A percentile compares a stretch with the other conserved stretches of the same genome.
Conservation (phyloP, 148 eudicot genomes). For the Selenicereus undatus region DNA sequence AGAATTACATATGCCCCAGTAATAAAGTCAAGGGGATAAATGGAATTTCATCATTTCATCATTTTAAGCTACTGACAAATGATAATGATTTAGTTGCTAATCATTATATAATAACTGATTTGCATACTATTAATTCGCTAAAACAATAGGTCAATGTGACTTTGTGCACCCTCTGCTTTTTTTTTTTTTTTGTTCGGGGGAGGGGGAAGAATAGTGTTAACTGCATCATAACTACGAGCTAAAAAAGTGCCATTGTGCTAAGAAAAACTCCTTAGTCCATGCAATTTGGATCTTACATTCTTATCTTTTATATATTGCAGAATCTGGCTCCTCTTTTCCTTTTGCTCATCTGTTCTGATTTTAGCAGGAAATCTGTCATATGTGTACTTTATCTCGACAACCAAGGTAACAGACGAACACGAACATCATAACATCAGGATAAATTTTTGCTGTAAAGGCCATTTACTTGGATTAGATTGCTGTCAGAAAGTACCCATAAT, state of each 20-base stretch:
- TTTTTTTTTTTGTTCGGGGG: too few relatives aligned
- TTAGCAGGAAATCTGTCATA: conserved; percentile 83
- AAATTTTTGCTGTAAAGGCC: not conserved
- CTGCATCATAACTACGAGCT: not conserved
- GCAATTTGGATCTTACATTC: conserved; percentile 28
- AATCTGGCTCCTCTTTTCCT: conserved; percentile 74
- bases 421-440: not conserved
- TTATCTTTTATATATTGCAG: conserved; percentile 26
- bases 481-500: conserved; percentile 42
- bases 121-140: not conserved
- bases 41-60: not conserved
- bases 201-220: not conserved
- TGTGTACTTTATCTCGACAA: conserved; percentile 47
- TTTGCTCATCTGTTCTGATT: conserved; percentile 68
- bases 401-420: not conserved
- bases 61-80: not conserved
- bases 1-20: not conserved
- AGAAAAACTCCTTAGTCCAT: conserved; percentile 46
- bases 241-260: conserved; percentile 24
- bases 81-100: not conserved
- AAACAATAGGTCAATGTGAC: not conserved
- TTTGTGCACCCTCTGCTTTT: not conserved
- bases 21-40: not conserved
- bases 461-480: not conserved
- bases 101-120: not conserved